A percentile compares a stretch with the other conserved stretches of the same genome.
phyloP scores from a whole-genome alignment of 1,139 yeast species.

The Protomyces pachydermus region DNA sequence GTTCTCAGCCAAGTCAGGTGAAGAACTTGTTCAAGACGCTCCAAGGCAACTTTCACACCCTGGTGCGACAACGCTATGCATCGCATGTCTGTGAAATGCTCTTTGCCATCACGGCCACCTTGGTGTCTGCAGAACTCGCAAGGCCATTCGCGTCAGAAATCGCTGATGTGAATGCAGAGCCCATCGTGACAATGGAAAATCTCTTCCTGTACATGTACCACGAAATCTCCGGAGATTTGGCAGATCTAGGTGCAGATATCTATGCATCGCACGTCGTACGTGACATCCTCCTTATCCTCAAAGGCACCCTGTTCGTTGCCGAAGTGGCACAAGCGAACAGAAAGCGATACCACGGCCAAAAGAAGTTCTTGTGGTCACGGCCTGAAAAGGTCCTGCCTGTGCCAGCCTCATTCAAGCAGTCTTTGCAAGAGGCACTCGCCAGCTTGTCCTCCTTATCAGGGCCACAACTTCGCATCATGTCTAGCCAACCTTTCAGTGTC shows the following conservation, averaged over 20 bases:
- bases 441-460: slow-evolving; percentile 3
- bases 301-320: slow-evolving; percentile 24
- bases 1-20: slow-evolving; percentile 63
- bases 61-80: slow-evolving; percentile 82
- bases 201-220: slow-evolving; percentile 29
- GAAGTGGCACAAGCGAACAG: slow-evolving; percentile 19
- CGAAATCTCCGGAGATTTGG: slow-evolving; percentile 20
- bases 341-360: slow-evolving; percentile 18
- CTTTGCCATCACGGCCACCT: slow-evolving; percentile 66
- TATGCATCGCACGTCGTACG: slow-evolving; percentile 27
- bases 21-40: slow-evolving; percentile 60
- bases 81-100: slow-evolving; percentile 91
- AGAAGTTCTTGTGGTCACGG: slow-evolving; percentile 17
- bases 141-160: slow-evolving; percentile 32
- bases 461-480: slow-evolving; percentile 16
- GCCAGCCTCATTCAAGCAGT: slow-evolving; percentile 18
- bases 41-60: slow-evolving; percentile 60
- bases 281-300: slow-evolving; percentile 12
- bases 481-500: slow-evolving; percentile 15
- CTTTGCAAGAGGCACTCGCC: background rate
- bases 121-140: slow-evolving; percentile 49
- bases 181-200: slow-evolving; percentile 32
- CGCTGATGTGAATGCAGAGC: slow-evolving; percentile 40
- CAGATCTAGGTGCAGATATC: slow-evolving; percentile 13
- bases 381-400: slow-evolving; percentile 13